Evolutionary conservation across 1,284 basidiomycete species (phyloP).

Genomic region (Marasmius sp.): DNA sequence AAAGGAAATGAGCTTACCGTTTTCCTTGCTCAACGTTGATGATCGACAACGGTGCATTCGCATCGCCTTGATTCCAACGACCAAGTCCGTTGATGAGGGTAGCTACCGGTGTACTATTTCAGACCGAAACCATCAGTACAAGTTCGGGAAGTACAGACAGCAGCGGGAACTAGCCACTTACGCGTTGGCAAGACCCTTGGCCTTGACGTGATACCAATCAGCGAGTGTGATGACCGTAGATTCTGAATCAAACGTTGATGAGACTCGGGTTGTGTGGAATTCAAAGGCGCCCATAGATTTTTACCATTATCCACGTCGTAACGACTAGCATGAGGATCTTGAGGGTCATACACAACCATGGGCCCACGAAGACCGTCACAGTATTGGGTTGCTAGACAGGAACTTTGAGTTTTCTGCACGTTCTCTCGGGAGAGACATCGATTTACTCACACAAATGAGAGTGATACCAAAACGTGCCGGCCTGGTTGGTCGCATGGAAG

Average conservation of each 20-base stretch:
- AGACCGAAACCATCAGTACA: background rate
- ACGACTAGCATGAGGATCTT: constrained; percentile 39
- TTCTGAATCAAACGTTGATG: constrained; percentile 15
- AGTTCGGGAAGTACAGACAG: constrained; percentile 16
- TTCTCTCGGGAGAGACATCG: too few relatives aligned
- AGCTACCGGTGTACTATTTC: constrained; percentile 28
- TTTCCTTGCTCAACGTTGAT: constrained; percentile 24
- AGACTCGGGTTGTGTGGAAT: background rate
- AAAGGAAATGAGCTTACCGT: background rate
- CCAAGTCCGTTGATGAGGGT: constrained; percentile 47
- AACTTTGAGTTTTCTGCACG: background rate
- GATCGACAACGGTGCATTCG: constrained; percentile 22
- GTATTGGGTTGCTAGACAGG: constrained; percentile 27
- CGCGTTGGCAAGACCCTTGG: background rate
- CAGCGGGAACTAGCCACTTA: constrained; percentile 7
- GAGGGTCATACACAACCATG: constrained; percentile 45
- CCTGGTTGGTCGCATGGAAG: constrained; percentile 31
- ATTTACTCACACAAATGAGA: constrained; percentile 38
- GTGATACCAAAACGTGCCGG: constrained; percentile 46
- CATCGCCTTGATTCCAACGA: constrained; percentile 15
- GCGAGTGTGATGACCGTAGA: constrained; percentile 27
- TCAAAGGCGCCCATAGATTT: constrained; percentile 5
- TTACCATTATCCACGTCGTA: constrained; percentile 48
- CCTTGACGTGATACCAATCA: constrained; percentile 32
- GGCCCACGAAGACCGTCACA: constrained; percentile 48